These are phyloP conservation scores for Cyberlindnera mrakii DNA, from an alignment of 805 yeast species.

Conservation along the genomic window DNA sequence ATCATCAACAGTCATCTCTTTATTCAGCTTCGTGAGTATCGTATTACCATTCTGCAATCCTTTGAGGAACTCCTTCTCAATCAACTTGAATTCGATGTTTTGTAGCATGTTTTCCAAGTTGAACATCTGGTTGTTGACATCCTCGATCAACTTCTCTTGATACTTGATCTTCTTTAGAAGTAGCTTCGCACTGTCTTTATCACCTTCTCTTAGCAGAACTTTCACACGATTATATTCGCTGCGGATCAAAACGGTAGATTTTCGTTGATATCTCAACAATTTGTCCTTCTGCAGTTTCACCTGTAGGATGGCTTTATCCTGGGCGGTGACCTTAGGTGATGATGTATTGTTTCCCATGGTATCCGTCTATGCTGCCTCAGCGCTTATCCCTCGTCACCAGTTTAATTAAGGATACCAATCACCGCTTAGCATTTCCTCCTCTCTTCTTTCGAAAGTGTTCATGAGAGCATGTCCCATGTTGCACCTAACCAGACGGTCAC, in stretches of 20 bases:
- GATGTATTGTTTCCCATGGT: constrained; percentile 22
- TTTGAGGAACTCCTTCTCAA: constrained; percentile 77
- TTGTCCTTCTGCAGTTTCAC: constrained; percentile 86
- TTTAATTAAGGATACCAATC: too few relatives aligned
- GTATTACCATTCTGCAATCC: constrained; percentile 80
- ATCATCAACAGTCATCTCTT: constrained; percentile 68
- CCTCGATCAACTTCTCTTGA: constrained; percentile 65
- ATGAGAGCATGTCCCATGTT: too few relatives aligned
- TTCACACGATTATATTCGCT: constrained; percentile 44
- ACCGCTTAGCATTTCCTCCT: too few relatives aligned
- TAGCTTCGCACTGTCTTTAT: constrained; percentile 51
- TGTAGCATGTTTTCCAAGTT: constrained; percentile 74
- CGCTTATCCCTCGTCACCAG: too few relatives aligned
- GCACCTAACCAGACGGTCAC: too few relatives aligned
- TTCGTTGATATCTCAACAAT: constrained; percentile 56
- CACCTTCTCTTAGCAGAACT: constrained; percentile 20
- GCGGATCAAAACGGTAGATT: constrained; percentile 49
- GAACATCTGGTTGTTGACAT: constrained; percentile 72
- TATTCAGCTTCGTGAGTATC: constrained; percentile 68
- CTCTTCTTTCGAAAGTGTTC: too few relatives aligned
- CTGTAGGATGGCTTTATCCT: constrained; percentile 82
- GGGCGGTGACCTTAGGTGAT: constrained; percentile 56
- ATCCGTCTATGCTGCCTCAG: too few relatives aligned
- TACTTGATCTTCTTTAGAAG: constrained; percentile 74
- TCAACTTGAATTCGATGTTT: constrained; percentile 80